Evolutionary conservation across 495 filamentous ascomycete species (phyloP).

Genomic region (Aspergillus carlsbadensis): DNA sequence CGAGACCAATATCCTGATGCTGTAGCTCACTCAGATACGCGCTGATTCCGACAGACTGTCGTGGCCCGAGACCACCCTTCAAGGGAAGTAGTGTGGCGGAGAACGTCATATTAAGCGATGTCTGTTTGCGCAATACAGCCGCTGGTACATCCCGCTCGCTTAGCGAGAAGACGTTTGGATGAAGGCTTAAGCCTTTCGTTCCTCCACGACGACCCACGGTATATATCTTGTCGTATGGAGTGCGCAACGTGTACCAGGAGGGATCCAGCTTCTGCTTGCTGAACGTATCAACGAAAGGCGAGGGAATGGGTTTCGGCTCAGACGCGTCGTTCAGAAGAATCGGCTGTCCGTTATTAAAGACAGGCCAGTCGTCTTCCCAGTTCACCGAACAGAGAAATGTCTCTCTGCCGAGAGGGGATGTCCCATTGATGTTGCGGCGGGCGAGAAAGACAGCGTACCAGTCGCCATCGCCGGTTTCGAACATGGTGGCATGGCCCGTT

Average conservation of each 20-base stretch:
- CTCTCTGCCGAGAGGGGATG: background rate
- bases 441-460: background rate
- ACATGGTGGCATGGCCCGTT: background rate
- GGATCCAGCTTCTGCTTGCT: background rate
- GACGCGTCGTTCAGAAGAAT: background rate
- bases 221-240: background rate
- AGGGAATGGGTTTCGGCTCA: background rate
- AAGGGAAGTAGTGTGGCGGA: background rate
- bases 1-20: background rate
- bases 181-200: background rate
- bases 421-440: background rate
- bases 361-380: conserved; percentile 2
- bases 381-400: background rate
- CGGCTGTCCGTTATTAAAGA: background rate
- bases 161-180: background rate
- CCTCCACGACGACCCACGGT: background rate
- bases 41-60: background rate
- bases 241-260: background rate
- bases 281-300: background rate
- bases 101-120: conserved; percentile 2
- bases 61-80: background rate
- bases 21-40: background rate
- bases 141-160: conserved; percentile 1
- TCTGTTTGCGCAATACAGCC: background rate
- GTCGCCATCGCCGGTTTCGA: background rate